Conservation (phyloP, 2,329 filamentous ascomycete species). For the Penicillium brasilianum region DNA sequence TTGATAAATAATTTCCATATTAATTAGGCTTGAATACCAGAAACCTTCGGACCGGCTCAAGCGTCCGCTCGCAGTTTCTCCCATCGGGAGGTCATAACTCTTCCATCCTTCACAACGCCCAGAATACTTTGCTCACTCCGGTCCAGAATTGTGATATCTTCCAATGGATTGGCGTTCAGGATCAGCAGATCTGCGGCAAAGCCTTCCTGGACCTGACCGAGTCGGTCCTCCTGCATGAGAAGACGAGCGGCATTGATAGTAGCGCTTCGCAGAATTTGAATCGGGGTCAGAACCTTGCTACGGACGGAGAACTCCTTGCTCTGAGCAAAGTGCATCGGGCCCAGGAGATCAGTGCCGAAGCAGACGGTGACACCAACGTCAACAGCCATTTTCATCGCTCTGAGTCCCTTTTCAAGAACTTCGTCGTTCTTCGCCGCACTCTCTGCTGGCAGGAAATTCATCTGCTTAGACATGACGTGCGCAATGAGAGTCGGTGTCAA, state of each 20-base stretch:
- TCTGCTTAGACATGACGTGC: constrained; percentile 55
- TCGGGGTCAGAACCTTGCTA: constrained; percentile 47
- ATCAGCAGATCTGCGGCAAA: constrained; percentile 61
- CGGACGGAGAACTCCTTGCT: constrained; percentile 56
- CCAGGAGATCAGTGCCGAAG: constrained; percentile 61
- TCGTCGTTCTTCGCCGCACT: constrained; percentile 57
- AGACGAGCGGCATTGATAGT: constrained; percentile 60
- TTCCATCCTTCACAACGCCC: constrained; percentile 61
- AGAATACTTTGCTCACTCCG: constrained; percentile 54
- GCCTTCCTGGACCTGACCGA: constrained; percentile 59
- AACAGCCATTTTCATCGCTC: constrained; percentile 54
- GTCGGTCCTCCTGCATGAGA: constrained; percentile 51
- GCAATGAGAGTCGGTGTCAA: constrained; percentile 62
- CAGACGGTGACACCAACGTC: constrained; percentile 62
- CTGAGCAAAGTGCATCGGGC: constrained; percentile 56
- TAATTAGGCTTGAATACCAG: no score
- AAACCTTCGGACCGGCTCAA: not conserved
- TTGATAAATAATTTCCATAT: not conserved
- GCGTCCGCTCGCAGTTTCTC: not conserved
- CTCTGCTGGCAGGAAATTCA: constrained; percentile 36
- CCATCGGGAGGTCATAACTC: constrained; percentile 40
- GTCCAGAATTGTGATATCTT: constrained; percentile 60
- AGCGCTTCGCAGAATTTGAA: constrained; percentile 56
- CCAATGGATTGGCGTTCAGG: constrained; percentile 58
- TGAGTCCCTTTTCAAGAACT: constrained; percentile 55